Percentiles rank a stretch among this genome's conserved stretches.
phyloP scores from a whole-genome alignment of 2,329 filamentous ascomycete species.

The Nakataea oryzae region DNA sequence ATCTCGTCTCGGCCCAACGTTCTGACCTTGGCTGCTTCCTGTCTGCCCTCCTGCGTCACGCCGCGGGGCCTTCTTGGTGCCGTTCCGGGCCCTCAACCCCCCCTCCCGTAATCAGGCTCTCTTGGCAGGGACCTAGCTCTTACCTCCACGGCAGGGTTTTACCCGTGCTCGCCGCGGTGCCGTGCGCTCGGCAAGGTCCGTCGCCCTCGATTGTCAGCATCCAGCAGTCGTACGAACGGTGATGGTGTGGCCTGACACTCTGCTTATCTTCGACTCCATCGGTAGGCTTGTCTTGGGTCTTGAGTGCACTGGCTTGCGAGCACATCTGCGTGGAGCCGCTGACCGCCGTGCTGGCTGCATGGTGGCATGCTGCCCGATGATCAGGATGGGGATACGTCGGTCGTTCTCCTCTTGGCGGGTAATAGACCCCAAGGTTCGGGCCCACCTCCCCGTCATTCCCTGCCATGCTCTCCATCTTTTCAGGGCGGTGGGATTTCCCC shows the following conservation, averaged over 20 bases:
- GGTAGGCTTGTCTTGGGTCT: too few species aligned
- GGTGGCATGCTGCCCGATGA: neutral
- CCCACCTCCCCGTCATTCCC: neutral
- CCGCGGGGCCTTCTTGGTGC: too few species aligned
- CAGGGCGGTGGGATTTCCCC: neutral
- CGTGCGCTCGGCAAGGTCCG: neutral
- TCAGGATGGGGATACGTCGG: neutral
- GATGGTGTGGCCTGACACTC: too few species aligned
- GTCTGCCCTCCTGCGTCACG: neutral
- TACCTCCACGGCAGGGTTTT: too few species aligned
- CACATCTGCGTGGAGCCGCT: neutral
- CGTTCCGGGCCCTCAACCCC: neutral
- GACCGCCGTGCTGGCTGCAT: neutral
- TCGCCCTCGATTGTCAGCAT: neutral
- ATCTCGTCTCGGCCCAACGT: neutral
- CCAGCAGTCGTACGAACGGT: too few species aligned
- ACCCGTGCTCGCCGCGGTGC: neutral
- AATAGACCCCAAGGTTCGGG: neutral
- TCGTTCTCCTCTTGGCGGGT: neutral
- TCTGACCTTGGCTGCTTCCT: neutral
- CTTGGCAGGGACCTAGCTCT: neutral
- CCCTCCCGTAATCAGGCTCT: neutral
- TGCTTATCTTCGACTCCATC: too few species aligned
- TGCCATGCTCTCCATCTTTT: neutral
- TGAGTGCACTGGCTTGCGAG: too few species aligned